These are phyloP conservation scores for Aureobasidium pullulans DNA, from an alignment of 2,329 filamentous ascomycete genomes.

Conservation along the genomic window DNA sequence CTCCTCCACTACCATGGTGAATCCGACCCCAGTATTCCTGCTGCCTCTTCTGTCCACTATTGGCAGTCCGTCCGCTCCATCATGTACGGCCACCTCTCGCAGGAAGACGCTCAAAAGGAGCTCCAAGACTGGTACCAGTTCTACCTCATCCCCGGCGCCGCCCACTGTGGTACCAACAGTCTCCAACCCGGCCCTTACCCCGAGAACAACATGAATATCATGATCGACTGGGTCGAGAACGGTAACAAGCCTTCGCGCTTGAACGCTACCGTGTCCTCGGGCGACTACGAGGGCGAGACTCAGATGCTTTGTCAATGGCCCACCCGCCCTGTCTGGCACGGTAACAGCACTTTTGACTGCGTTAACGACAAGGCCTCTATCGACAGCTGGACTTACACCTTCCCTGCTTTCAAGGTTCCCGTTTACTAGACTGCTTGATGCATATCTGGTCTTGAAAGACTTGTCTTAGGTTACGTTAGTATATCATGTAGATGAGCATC, in stretches of 20 bases:
- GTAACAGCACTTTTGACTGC: slow-evolving; percentile 31
- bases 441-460: too few species aligned
- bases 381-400: slow-evolving; percentile 34
- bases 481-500: too few species aligned
- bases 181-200: slow-evolving; percentile 33
- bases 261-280: slow-evolving; percentile 31
- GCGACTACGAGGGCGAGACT: slow-evolving; percentile 26
- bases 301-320: slow-evolving; percentile 39
- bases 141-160: slow-evolving; percentile 48
- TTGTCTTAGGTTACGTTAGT: too few species aligned
- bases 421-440: slow-evolving; percentile 25
- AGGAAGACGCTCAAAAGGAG: slow-evolving; percentile 19
- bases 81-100: slow-evolving; percentile 34
- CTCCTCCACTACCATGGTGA: slow-evolving; percentile 54
- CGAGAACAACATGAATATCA: slow-evolving; percentile 38
- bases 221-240: slow-evolving; percentile 49
- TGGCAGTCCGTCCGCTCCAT: slow-evolving; percentile 45
- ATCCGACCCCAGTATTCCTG: slow-evolving; percentile 46
- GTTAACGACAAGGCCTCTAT: slow-evolving; percentile 32
- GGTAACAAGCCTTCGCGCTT: slow-evolving; percentile 38
- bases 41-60: slow-evolving; percentile 50
- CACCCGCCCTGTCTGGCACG: slow-evolving; percentile 34
- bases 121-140: slow-evolving; percentile 49
- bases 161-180: slow-evolving; percentile 43
- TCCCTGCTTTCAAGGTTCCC: slow-evolving; percentile 34